Percentiles rank a stretch among this genome's conserved stretches.
Evolutionary conservation across 805 yeast genomes (phyloP).

Genomic region (Ogataea corticis): DNA sequence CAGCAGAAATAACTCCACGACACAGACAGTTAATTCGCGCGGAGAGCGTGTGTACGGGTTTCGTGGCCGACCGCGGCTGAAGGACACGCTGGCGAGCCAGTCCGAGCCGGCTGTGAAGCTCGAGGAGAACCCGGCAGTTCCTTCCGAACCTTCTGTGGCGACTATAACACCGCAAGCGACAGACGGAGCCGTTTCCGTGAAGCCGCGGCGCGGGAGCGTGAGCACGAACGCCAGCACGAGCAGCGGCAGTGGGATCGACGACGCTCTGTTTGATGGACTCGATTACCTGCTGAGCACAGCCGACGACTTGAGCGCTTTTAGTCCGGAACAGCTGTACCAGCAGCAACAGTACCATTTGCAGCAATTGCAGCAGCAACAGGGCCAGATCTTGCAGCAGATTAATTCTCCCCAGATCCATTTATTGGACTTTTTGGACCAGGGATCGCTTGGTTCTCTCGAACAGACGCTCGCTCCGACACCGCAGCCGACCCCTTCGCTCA

Average conservation of each 20-base stretch:
- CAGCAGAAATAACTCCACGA: conserved; percentile 32
- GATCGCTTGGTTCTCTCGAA: background rate
- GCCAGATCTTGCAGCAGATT: conserved; percentile 19
- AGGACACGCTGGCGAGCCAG: conserved; percentile 31
- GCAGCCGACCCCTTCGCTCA: conserved; percentile 1
- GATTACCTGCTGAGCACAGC: conserved; percentile 32
- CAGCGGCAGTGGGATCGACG: conserved; percentile 18
- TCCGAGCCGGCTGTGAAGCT: background rate
- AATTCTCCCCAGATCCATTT: conserved; percentile 12
- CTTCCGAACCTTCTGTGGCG: too few species aligned
- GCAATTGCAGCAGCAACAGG: conserved; percentile 20
- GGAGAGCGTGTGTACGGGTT: conserved; percentile 43
- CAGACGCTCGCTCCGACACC: background rate
- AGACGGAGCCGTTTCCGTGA: too few species aligned
- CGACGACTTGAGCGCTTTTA: conserved; percentile 17
- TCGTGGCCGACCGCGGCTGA: conserved; percentile 43
- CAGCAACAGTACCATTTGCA: conserved; percentile 20
- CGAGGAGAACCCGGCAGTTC: background rate
- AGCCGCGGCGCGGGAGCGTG: too few species aligned
- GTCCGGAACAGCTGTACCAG: conserved; percentile 17
- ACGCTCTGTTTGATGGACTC: conserved; percentile 33
- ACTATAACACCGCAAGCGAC: too few species aligned
- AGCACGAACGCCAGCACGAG: background rate
- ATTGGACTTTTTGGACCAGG: conserved; percentile 6
- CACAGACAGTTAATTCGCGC: conserved; percentile 23